Evolutionary conservation across 2,329 filamentous ascomycete species (phyloP).

Genomic region (Colletotrichum brevisporum): DNA sequence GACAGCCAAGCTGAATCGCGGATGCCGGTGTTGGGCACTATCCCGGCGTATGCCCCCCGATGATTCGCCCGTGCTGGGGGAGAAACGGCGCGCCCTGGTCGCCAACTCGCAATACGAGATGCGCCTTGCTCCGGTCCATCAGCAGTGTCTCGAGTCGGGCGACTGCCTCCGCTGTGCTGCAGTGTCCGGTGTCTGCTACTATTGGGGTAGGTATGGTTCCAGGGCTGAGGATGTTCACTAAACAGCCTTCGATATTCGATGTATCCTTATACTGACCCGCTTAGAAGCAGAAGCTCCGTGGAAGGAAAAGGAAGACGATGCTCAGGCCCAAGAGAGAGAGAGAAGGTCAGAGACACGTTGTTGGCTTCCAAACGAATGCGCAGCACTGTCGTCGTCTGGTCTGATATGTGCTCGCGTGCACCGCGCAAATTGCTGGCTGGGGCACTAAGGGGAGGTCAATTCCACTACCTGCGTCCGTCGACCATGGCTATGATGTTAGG

Average conservation of each 20-base stretch:
- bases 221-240: not conserved
- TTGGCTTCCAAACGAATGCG: slow-evolving; percentile 14
- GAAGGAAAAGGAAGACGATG: slow-evolving; percentile 4
- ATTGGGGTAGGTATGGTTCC: too few species aligned
- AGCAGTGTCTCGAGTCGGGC: slow-evolving; percentile 5
- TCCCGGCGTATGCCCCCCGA: slow-evolving; percentile 2
- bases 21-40: slow-evolving; percentile 13
- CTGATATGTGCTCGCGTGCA: slow-evolving; percentile 26
- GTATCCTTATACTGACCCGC: too few species aligned
- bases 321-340: not conserved
- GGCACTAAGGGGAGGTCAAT: slow-evolving; percentile 36
- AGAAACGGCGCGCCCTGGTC: slow-evolving; percentile 13
- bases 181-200: not conserved
- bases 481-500: not conserved
- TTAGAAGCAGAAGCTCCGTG: slow-evolving; percentile 9
- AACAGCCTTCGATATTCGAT: not conserved
- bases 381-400: slow-evolving; percentile 22
- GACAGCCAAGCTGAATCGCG: slow-evolving; percentile 28
- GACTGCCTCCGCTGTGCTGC: not conserved
- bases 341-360: not conserved
- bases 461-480: not conserved
- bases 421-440: slow-evolving; percentile 36
- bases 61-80: slow-evolving; percentile 19
- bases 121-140: not conserved
- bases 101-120: slow-evolving; percentile 20